Conservation (phyloP, 208 protist species). For the Porcisia deanei region DNA sequence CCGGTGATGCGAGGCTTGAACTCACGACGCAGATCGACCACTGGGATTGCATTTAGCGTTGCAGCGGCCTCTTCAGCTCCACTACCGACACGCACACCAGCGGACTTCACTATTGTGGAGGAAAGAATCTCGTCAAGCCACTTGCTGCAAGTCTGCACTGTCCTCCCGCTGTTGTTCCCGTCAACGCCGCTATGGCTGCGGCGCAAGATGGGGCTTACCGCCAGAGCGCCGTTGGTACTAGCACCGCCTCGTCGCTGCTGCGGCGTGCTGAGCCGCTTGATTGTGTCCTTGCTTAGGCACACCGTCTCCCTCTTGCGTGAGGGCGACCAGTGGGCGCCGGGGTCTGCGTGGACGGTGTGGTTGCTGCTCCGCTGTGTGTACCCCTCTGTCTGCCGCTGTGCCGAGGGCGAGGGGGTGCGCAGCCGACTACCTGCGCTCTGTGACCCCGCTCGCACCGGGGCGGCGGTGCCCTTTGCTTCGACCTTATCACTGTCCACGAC, state of each 20-base stretch:
- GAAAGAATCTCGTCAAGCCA: slow-evolving; percentile 45
- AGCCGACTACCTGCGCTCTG: neutral
- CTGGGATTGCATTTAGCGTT: slow-evolving; percentile 27
- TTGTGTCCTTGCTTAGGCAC: slow-evolving; percentile 25
- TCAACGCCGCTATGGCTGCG: slow-evolving; percentile 10
- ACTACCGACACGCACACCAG: slow-evolving; percentile 15
- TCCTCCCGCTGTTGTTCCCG: slow-evolving; percentile 11
- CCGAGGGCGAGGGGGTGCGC: neutral
- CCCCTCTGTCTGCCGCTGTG: neutral
- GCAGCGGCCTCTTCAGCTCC: slow-evolving; percentile 8
- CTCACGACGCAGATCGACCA: slow-evolving; percentile 61
- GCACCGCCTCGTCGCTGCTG: slow-evolving; percentile 11
- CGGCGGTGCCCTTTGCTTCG: neutral
- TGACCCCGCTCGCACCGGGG: neutral
- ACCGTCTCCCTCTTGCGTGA: slow-evolving; percentile 20
- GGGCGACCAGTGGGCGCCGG: slow-evolving; percentile 8
- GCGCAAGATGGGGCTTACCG: slow-evolving; percentile 10
- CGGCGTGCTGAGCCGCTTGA: slow-evolving; percentile 28
- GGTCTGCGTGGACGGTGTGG: slow-evolving; percentile 2
- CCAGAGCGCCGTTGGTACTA: neutral
- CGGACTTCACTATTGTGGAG: slow-evolving; percentile 25
- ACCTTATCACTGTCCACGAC: neutral
- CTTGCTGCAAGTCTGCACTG: slow-evolving; percentile 27
- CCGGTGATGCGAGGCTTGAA: slow-evolving; percentile 40
- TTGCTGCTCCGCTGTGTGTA: neutral